Base-by-base conservation (phyloP, 441 rosid genomes). In the Dalechampia spathulata region DNA sequence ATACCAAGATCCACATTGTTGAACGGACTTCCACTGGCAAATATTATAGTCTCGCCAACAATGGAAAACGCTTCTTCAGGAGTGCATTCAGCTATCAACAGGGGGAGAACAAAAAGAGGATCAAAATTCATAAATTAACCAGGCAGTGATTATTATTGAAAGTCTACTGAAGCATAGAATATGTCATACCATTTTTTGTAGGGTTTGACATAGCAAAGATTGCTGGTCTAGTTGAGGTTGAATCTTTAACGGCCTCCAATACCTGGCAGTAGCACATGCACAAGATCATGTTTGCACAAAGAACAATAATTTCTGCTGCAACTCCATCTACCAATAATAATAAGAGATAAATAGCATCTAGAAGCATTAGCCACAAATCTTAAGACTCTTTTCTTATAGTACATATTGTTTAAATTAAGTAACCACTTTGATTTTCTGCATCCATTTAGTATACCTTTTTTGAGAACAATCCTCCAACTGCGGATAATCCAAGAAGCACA, bases 131-230 rank as follows among this genome's bases (percentile, higher is more conserved):
- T 43, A 40, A 39, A 40, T 39, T 9, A 52, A 44, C 38, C 53
- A 43, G 4, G 44, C 52, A 22, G 13, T 52, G 27, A 52, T 21
- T 30, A 20, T 12, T 28, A 52, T 17, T 27, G 30, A 52, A 46
- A 51, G 42, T 38, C 54, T 60, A 40, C 16, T 30, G 5, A 27
- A 28, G 12, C 11, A 30, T 17, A 28, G 20, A 7, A 54, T 27
- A 60, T 22, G 6, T 32, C 51, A 32, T 75, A 90, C 99, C 99
- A 73, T 90, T 87, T 60, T 81, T 90, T 39, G 99, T 93, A 30
- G 99, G 99, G 71, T 93, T 93, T 67, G 99, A 93, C 99, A 93
- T 93, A 38, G 99, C 93, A 78, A 87, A 91, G 52, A 93, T 79
- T 60, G 99, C 97, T 60, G 99, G 99, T 70, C 96, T 90, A 47